Percentiles rank a stretch among this genome's conserved stretches.
These are phyloP conservation scores for Xylaria grammica DNA, from an alignment of 495 filamentous ascomycete species.

Conservation along the genomic window DNA sequence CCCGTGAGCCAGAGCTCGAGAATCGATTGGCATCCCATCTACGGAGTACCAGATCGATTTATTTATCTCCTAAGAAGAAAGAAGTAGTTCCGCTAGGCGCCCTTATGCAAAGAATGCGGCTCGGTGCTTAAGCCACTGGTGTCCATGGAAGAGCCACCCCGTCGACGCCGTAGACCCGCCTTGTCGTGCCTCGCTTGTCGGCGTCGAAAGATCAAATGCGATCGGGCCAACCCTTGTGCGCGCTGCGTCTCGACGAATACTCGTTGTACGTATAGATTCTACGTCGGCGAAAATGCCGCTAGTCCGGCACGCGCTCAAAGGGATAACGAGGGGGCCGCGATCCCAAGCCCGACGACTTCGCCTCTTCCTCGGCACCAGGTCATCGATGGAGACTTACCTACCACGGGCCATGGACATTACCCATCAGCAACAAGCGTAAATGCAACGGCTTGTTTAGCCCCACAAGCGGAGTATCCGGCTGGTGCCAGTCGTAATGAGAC, in stretches of 20 bases:
- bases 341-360: slow-evolving; percentile 21
- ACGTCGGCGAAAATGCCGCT: slow-evolving; percentile 16
- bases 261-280: slow-evolving; percentile 31
- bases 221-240: slow-evolving; percentile 49
- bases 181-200: slow-evolving; percentile 53
- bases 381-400: not conserved
- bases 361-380: not conserved
- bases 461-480: not conserved
- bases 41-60: no score
- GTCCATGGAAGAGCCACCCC: slow-evolving; percentile 32
- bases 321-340: not conserved
- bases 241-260: slow-evolving; percentile 44
- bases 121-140: not conserved
- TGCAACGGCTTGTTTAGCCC: not conserved
- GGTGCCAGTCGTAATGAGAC: slow-evolving; percentile 4
- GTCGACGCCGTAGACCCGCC: slow-evolving; percentile 43
- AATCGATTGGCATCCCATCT: not conserved
- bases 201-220: slow-evolving; percentile 59
- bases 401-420: slow-evolving; percentile 1
- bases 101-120: not conserved
- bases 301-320: not conserved
- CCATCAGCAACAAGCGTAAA: not conserved
- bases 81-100: not conserved
- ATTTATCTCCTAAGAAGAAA: not conserved
- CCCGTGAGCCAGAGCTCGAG: slow-evolving; percentile 2